Base-by-base conservation (phyloP, 352 stramenopile species). In the Globisporangium heterothallicum region DNA sequence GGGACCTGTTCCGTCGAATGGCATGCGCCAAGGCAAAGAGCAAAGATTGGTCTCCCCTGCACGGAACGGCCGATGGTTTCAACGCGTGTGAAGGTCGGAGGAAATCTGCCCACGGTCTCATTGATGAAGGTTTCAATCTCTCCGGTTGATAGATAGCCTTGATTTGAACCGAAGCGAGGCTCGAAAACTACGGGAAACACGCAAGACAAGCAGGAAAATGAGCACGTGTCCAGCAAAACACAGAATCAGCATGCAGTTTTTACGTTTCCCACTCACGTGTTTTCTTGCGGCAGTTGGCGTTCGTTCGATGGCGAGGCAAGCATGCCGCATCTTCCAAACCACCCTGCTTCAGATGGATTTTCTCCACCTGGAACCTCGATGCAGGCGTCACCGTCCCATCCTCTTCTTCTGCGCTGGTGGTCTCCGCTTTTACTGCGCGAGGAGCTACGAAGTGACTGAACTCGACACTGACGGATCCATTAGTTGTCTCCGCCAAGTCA, bases 21-120 rank as follows among this genome's bases (percentile, higher is more conserved):
- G 36, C 81, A 94, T 0, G 65, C 68, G 6, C 84, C 84, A 6
- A 94, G 21, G 49, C 84, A 94, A 8, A 94, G 64, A 2, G 81
- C 80, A 42, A 72, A 63, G 4, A 94, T 56, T 18, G 72, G 69
- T 19, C 78, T 71, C 3, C 71, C 74, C 52, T 92, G 68, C 3
- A 79, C 60, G 2, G 84, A 90, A 8, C 34, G 47, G 1, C 84
- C 84, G 13, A 94, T 75, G 1, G 73, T 48, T 30, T 88, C 77
- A 6, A 84, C 40, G 47, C 64, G 73, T 2, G 73, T 66, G 26
- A 90, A 73, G 1, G 54, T 25, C 0, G 44, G 13, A 0, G 82
- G 74, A 27, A 84, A 77, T 21, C 49, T 56, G 14, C 52, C 46
- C 6, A 59, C 42, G 0, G 69, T 63, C 43, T 80, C 58, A 21